Evolutionary conservation across 345 rosid genomes (phyloP), one percentile per base, ranked within the genome.

Genomic region (Erucastrum elatum): DNA sequence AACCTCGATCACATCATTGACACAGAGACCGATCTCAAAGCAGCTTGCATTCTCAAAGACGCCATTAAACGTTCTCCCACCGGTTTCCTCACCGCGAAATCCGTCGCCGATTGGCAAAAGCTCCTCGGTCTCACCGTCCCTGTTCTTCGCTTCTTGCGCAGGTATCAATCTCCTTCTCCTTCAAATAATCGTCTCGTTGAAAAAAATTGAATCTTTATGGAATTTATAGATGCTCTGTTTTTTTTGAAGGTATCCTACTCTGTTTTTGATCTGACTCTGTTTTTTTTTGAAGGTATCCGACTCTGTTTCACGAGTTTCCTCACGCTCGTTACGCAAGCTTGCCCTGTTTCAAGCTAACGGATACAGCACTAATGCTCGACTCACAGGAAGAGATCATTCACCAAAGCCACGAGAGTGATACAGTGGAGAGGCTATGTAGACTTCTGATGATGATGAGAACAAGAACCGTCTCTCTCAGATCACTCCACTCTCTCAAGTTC

Each of bases 71-170:
- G 99, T 31, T 93, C 94, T 37, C 86, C 94, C 25, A 87, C 90
- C 34, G 97, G 89, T 21, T 96, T 91, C 82, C 94, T 96, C 82
- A 93, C 97, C 4, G 91, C 98, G 3, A 91, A 89, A 82, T 90
- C 98, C 66, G 85, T 95, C 62, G 79, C 91, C n/a, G 98, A 93
- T 21, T 91, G 99, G 98, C 97, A 93, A 71, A 93, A 89, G 76
- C 90, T 90, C 72, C 94, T 93, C 49, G 98, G 98, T 31, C 97
- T 96, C 85, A 91, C 98, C 72, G 85, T 96, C 51, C 99, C 94
- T 39, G 97, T 91, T 79, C 89, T 93, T 44, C 98, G 98, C 66
- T 93, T 95, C 80, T 60, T 93, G 65, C 93, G 99, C 88, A 88
- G 99, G 88, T 87, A 46, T n/a, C 58, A 44, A 33, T 15, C 27